These are phyloP conservation scores for Oryza nivara DNA, from an alignment of 176 grass and related monocot genomes.

Conservation along the genomic window DNA sequence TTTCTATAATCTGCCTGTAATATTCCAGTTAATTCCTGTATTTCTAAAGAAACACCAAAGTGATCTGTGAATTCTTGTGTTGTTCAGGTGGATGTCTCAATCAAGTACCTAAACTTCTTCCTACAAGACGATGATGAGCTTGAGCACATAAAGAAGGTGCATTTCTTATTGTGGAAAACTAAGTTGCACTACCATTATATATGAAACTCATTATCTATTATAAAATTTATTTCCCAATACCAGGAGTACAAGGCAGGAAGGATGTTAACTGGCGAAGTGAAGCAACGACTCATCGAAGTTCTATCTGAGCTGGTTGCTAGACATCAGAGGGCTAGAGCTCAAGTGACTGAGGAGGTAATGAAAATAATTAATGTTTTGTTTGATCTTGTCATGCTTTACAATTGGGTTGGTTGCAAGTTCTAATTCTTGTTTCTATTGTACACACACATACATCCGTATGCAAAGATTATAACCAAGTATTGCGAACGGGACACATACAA, in stretches of 20 bases:
- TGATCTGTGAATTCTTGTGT: constrained; percentile 6
- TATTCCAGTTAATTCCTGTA: constrained; percentile 15
- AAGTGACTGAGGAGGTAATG: constrained; percentile 37
- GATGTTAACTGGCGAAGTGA: constrained; percentile 64
- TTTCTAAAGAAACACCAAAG: too few relatives aligned
- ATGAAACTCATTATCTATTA: background rate
- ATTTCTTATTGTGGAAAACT: constrained; percentile 30
- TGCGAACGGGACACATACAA: too few relatives aligned
- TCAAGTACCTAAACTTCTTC: constrained; percentile 96
- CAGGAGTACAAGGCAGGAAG: constrained; percentile 72
- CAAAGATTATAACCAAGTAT: too few relatives aligned
- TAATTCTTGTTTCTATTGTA: too few relatives aligned
- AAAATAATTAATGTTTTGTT: too few relatives aligned
- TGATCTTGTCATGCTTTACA: too few relatives aligned
- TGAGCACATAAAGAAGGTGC: constrained; percentile 61
- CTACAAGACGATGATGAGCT: constrained; percentile 90
- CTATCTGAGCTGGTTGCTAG: constrained; percentile 58
- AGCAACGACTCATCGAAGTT: constrained; percentile 43
- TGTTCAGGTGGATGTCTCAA: constrained; percentile 83
- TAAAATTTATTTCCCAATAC: background rate
- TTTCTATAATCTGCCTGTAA: background rate
- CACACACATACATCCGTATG: too few relatives aligned
- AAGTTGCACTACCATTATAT: background rate
- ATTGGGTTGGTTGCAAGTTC: too few relatives aligned
- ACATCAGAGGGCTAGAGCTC: constrained; percentile 44